Evolutionary conservation across 2,329 filamentous ascomycete genomes (phyloP).

Genomic region (Pseudodiploospora longispora): DNA sequence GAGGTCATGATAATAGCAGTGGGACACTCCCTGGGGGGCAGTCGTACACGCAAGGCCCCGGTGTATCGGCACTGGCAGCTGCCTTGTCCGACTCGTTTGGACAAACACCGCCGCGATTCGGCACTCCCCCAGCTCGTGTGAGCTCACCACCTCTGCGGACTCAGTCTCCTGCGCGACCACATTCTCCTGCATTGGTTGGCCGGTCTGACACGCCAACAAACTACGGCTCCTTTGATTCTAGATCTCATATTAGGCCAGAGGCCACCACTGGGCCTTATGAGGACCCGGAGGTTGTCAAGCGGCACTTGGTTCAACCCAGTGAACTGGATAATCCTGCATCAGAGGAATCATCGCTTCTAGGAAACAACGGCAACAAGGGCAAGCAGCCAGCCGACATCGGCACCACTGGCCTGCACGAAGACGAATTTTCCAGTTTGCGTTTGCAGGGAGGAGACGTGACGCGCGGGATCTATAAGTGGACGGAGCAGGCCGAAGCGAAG

Average conservation of each 20-base stretch:
- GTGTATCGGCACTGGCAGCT: conserved; percentile 79
- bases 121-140: conserved; percentile 53
- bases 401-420: conserved; percentile 43
- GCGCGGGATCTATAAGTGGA: conserved; percentile 92
- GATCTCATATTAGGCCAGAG: conserved; percentile 43
- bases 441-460: conserved; percentile 94
- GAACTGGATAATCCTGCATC: conserved; percentile 37
- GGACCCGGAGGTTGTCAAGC: conserved; percentile 82
- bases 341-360: conserved; percentile 37
- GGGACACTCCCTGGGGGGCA: conserved; percentile 59
- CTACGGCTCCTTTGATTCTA: conserved; percentile 79
- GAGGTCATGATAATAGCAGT: conserved; percentile 31
- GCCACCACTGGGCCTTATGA: conserved; percentile 55
- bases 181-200: conserved; percentile 26
- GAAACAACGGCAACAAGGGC: conserved; percentile 36
- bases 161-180: conserved; percentile 24
- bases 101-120: conserved; percentile 60
- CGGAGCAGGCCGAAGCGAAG: conserved; percentile 73
- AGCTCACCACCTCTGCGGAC: conserved; percentile 45
- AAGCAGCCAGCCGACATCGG: conserved; percentile 40
- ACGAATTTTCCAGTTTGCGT: conserved; percentile 88
- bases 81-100: conserved; percentile 72
- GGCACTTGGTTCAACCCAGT: conserved; percentile 71
- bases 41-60: conserved; percentile 63
- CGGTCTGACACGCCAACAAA: conserved; percentile 54